Conservation (phyloP, 495 filamentous ascomycete genomes). For the Trichocladium uniseriatum region DNA sequence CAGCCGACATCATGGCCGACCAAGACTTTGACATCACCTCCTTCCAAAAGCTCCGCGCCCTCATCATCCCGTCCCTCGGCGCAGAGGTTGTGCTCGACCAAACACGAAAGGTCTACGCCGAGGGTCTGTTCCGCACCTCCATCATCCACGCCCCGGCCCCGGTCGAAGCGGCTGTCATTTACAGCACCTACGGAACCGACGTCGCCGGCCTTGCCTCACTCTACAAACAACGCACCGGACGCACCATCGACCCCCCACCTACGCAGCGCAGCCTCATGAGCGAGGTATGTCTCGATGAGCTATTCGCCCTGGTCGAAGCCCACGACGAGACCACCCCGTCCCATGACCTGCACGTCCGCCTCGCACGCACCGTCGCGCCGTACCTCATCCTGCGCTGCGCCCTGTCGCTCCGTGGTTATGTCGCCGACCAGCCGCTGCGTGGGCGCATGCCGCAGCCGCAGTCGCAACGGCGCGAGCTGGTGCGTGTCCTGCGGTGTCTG, state of each 20-base stretch:
- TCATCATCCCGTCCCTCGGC: constrained; percentile 71
- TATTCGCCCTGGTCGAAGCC: constrained; percentile 60
- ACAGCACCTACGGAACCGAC: constrained; percentile 19
- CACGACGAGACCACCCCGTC: constrained; percentile 13
- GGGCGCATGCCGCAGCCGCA: constrained; percentile 88
- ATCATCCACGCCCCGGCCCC: constrained; percentile 65
- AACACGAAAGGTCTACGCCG: constrained; percentile 60
- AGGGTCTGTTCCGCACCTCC: constrained; percentile 71
- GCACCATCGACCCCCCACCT: constrained; percentile 58
- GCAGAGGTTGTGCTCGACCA: constrained; percentile 52
- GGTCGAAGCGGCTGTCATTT: constrained; percentile 49
- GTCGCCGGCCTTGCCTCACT: constrained; percentile 52
- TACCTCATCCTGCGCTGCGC: constrained; percentile 78
- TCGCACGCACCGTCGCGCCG: constrained; percentile 70
- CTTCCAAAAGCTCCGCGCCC: constrained; percentile 54
- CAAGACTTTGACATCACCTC: constrained; percentile 73
- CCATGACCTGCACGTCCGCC: constrained; percentile 38
- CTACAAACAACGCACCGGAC: constrained; percentile 55
- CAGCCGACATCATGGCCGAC: constrained; percentile 45
- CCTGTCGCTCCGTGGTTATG: constrained; percentile 68
- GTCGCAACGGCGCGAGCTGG: constrained; percentile 66
- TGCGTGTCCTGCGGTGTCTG: constrained; percentile 57
- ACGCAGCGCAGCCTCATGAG: constrained; percentile 60
- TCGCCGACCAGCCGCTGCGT: constrained; percentile 84
- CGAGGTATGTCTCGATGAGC: constrained; percentile 70